Evolutionary conservation across 257 asterid genomes (phyloP).

Genomic region (Leonotis leonurus): DNA sequence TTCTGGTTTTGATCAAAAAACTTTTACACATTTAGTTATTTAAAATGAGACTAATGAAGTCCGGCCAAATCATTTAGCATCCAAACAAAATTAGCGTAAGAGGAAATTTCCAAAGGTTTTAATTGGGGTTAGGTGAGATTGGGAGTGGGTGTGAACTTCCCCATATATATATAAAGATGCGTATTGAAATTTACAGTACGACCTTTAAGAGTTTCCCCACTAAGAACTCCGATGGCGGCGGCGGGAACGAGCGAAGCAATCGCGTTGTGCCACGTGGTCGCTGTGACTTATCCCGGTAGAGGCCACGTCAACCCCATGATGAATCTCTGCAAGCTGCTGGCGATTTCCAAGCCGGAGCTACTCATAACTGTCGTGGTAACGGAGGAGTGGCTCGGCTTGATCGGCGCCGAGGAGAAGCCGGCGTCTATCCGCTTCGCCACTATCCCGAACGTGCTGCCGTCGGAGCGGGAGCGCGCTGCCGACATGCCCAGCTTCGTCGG

Average conservation of each 20-base stretch:
- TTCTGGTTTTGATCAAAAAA: no score
- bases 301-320: constrained; percentile 82
- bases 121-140: no score
- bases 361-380: constrained; percentile 49
- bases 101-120: no score
- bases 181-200: no score
- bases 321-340: constrained; percentile 53
- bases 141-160: no score
- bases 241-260: constrained; percentile 13
- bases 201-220: no score
- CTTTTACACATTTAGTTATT: no score
- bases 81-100: no score
- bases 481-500: constrained; percentile 45
- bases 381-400: constrained; percentile 64
- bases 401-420: constrained; percentile 52
- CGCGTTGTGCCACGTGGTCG: constrained; percentile 43
- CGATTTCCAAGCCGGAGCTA: constrained; percentile 21
- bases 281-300: constrained; percentile 77
- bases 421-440: constrained; percentile 36
- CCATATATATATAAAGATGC: no score
- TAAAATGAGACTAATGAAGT: no score
- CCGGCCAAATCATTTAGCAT: no score
- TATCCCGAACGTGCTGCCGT: constrained; percentile 61
- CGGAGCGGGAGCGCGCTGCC: constrained; percentile 47
- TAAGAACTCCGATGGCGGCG: constrained; percentile 16